Base-by-base conservation (phyloP, 345 rosid genomes). In the Nephelium lappaceum region DNA sequence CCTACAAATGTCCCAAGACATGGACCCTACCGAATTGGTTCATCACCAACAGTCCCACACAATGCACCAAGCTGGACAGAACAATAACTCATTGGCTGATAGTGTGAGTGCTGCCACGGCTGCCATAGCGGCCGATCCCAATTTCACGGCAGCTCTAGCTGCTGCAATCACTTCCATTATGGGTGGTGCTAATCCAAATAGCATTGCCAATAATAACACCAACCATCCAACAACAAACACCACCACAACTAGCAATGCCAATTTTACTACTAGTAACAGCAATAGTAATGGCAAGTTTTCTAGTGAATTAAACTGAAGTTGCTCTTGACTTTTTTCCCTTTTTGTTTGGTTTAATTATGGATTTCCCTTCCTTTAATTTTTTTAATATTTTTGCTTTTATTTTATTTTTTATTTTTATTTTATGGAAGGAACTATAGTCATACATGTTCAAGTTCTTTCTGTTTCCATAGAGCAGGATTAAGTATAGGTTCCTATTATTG, bases 121-220 rank as follows among this genome's bases (percentile, higher is more conserved):
- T 1, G 87, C 93, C 81, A 86, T 90, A 15, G 74, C 90, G 0
- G 84, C 90, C 19, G 91, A 92, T 75, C 93, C 92, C 7, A 86
- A 85, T 77, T 90, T 92, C 89, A 88, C 91, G 3, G 92, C 92
- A 1, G 93, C 95, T 74, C 73, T 92, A 18, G 95, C 92, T 0
- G 91, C 92, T 2, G 92, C 95, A 31, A 88, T 92, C 72, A 79
- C 87, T 25, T 84, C 92, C 21, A 83, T 92, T 45, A 90, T 92
- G 10, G 88, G 91, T 8, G 83, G 82, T 36, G 67, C 87, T 36
- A 85, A 72, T 38, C 77, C 83, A 16, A 79, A 51, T 71, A 81
- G 72, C 42, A 39, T 16, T 25, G 27, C 69, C 63, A 79, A 55
- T 55, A 80, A 62, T 71, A 77, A 65, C 43, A 39, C 73, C 63